Base-by-base conservation (phyloP, 2,329 filamentous ascomycete species). In the Aspergillus niger region DNA sequence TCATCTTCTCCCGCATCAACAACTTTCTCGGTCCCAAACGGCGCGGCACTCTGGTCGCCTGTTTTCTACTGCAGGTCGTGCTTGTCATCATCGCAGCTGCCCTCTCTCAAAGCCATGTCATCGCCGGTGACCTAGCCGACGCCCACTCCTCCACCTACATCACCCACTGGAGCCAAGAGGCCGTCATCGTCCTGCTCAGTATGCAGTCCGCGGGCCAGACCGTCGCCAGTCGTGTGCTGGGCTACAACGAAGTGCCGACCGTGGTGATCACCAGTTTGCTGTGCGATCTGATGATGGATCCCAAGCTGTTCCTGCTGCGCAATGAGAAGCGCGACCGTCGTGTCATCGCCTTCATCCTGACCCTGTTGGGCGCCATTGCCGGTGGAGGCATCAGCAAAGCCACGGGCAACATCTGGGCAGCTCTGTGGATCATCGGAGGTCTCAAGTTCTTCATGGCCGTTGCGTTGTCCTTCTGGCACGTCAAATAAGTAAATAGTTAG, bases 1-100 rank as follows among this genome's bases (percentile, higher is more conserved):
- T 77, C 22, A 59, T 71, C 41, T 81, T 80, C 63, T 75, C 77
- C 5, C 71, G 72, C 8, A 60, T 79, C 36, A 73, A 75, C 60
- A 69, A 62, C 26, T 20, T 64, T 41, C 15, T 73, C 8, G 67
- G 72, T 8, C 20, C 65, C 52, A 64, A 61, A 32, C 64, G 61
- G 26, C 65, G 72, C 15, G 64, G 65, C 1, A 69, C 66, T 0
- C 47, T 76, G 22, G 65, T 72, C 13, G 36, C 70, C 10, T 72
- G 70, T 1, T 75, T 74, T 57, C n/a, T 69, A 4, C 39, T 74
- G 1, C 73, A 76, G 56, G 55, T 67, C 3, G 32, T 63, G 13
- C 58, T 74, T 44, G 65, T 75, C 26, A 50, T 73, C 17, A 57
- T 74, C 22, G 69, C 71, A 0, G 70, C 70, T 0, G 65, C 59